These are phyloP conservation scores for Nemophila menziesii DNA, from an alignment of 257 asterid genomes.

Conservation along the genomic window DNA sequence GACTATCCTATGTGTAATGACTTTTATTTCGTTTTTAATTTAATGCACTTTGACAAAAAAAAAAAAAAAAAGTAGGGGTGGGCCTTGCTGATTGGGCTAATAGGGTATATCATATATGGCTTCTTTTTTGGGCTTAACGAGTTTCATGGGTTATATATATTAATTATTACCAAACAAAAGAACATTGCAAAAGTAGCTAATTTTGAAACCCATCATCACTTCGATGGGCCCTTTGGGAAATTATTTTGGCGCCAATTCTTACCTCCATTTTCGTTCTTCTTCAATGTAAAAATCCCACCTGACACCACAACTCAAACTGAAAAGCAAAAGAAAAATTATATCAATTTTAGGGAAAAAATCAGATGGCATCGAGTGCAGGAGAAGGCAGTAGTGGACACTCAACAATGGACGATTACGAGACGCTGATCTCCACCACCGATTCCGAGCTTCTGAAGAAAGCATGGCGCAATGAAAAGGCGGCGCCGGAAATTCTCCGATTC, in stretches of 20 bases:
- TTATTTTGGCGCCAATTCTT: neutral
- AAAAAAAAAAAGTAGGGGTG: too few relatives aligned
- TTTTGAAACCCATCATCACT: neutral
- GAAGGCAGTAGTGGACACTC: constrained; percentile 24
- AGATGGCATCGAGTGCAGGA: constrained; percentile 49
- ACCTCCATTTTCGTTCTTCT: neutral
- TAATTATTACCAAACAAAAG: too few relatives aligned
- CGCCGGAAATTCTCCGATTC: constrained; percentile 74
- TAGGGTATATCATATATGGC: too few relatives aligned
- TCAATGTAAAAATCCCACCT: neutral
- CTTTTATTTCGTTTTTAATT: too few relatives aligned
- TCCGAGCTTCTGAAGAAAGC: constrained; percentile 70
- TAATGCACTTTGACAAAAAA: too few relatives aligned
- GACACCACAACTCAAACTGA: too few relatives aligned
- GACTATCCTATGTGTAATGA: too few relatives aligned
- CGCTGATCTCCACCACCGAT: constrained; percentile 57
- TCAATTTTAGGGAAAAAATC: neutral
- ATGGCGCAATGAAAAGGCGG: constrained; percentile 93
- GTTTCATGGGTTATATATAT: too few relatives aligned
- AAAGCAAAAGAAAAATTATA: too few relatives aligned
- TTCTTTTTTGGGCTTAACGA: neutral
- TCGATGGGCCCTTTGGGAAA: neutral
- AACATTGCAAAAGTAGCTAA: neutral
- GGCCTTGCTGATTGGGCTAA: too few relatives aligned
- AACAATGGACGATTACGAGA: constrained; percentile 51